Percentiles rank a stretch among this genome's conserved stretches.
These are phyloP conservation scores for Claviceps maximensis DNA, from an alignment of 2,329 filamentous ascomycete genomes.

Conservation along the genomic window DNA sequence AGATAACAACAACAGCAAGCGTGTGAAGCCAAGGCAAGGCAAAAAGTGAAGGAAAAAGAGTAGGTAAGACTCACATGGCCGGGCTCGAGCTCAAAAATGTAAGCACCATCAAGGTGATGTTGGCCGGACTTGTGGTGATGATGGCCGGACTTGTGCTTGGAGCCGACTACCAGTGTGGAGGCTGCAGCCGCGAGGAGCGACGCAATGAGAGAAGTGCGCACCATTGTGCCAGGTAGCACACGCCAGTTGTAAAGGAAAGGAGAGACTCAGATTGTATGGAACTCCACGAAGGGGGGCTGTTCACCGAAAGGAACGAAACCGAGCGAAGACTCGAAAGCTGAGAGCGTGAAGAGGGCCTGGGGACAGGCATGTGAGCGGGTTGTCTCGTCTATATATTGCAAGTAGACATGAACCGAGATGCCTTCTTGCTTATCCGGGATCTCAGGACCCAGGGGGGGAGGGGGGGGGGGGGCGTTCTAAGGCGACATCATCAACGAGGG, in stretches of 20 bases:
- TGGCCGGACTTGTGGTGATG: too few species aligned
- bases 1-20: too few species aligned
- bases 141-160: background rate
- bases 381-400: background rate
- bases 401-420: background rate
- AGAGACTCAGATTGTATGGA: background rate
- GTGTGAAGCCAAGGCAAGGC: too few species aligned
- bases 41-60: too few species aligned
- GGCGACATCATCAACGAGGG: background rate
- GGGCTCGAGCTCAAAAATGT: constrained; percentile 10
- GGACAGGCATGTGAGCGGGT: background rate
- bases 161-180: constrained; percentile 4
- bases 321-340: background rate
- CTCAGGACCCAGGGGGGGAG: too few species aligned
- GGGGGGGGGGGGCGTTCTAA: background rate
- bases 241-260: background rate
- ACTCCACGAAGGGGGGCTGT: background rate
- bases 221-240: constrained; percentile 5
- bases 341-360: background rate
- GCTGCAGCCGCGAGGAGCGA: constrained; percentile 9
- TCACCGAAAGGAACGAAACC: background rate
- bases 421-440: background rate
- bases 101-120: constrained; percentile 9
- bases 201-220: constrained; percentile 8
- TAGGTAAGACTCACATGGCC: constrained; percentile 8